phyloP scores from a whole-genome alignment of 2,329 filamentous ascomycete genomes.

The Botrytis byssoidea region DNA sequence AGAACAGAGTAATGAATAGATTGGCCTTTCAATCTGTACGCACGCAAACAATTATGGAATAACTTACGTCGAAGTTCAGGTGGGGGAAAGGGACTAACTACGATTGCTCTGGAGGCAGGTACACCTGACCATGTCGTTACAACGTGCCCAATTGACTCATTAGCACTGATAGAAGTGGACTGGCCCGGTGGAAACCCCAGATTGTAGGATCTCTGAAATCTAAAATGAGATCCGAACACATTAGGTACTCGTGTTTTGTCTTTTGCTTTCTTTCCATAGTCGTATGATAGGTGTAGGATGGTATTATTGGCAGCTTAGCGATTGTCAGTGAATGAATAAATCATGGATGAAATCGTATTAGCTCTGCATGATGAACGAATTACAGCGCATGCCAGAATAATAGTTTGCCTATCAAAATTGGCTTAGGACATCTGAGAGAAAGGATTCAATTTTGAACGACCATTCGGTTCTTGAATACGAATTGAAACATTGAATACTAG shows the following conservation, averaged over 20 bases:
- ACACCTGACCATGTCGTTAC: conserved; percentile 10
- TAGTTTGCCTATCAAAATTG: neutral
- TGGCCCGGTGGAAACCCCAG: neutral
- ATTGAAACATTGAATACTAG: neutral
- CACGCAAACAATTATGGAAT: neutral
- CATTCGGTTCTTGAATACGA: neutral
- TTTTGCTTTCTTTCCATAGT: neutral
- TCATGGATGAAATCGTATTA: neutral
- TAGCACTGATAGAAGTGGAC: conserved; percentile 8
- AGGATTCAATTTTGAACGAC: neutral
- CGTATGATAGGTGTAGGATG: neutral
- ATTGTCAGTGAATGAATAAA: neutral
- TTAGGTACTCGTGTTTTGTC: neutral
- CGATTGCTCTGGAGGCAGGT: neutral
- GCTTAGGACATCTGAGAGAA: too few relatives aligned
- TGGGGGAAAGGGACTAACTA: neutral
- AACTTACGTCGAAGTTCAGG: neutral
- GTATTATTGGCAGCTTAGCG: neutral
- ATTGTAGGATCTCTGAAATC: neutral
- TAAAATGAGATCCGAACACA: neutral
- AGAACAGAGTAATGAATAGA: neutral
- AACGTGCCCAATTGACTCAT: neutral
- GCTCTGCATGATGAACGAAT: neutral
- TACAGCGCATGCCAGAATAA: neutral
- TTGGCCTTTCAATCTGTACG: neutral